Conservation (phyloP, 305 asterid species). For the Andrographis paniculata region DNA sequence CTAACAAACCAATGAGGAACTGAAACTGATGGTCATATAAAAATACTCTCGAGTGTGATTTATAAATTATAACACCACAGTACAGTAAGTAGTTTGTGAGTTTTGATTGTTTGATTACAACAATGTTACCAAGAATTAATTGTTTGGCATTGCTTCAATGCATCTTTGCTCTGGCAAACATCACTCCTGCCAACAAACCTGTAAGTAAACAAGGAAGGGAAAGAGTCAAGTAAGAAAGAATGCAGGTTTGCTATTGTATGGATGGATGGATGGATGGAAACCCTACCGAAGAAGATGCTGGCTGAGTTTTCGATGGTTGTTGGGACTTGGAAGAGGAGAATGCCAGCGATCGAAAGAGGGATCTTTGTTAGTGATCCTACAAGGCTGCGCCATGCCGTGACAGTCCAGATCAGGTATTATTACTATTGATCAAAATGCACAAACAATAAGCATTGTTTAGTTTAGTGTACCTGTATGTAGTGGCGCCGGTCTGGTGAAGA, state of each 20-base stretch:
- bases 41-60: too few relatives aligned
- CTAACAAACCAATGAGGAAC: not conserved
- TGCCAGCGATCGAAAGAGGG: slow-evolving; percentile 88
- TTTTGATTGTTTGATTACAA: too few relatives aligned
- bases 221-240: not conserved
- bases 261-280: not conserved
- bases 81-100: too few relatives aligned
- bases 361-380: slow-evolving; percentile 91
- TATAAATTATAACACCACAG: too few relatives aligned
- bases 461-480: slow-evolving; percentile 83
- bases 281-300: slow-evolving; percentile 75
- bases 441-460: too few relatives aligned
- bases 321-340: slow-evolving; percentile 72
- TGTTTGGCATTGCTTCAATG: slow-evolving; percentile 27
- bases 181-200: slow-evolving; percentile 88
- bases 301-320: slow-evolving; percentile 80
- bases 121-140: too few relatives aligned
- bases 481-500: slow-evolving; percentile 95
- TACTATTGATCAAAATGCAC: too few relatives aligned
- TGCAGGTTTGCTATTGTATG: not conserved
- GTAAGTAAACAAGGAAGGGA: slow-evolving; percentile 20
- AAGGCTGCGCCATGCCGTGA: too few relatives aligned
- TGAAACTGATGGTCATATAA: too few relatives aligned
- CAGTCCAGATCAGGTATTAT: too few relatives aligned
- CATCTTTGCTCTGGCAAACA: slow-evolving; percentile 87